phyloP scores from a whole-genome alignment of 2,329 filamentous ascomycete genomes.

The Rutstroemia sp. region DNA sequence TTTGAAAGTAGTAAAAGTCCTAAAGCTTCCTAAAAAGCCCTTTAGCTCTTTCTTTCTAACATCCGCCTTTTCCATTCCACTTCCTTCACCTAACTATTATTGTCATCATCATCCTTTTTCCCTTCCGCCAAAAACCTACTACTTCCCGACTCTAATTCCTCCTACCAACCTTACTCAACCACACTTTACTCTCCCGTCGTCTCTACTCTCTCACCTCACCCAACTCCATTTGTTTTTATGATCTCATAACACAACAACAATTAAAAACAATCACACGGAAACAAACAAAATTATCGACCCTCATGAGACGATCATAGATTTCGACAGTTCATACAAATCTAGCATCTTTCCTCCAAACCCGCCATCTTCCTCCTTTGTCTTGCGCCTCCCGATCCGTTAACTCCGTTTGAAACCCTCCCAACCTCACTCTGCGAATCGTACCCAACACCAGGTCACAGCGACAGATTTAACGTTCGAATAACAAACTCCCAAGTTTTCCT shows the following conservation, averaged over 20 bases:
- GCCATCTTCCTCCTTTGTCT: background rate
- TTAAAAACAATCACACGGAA: background rate
- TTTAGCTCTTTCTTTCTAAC: background rate
- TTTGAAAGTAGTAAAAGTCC: too few species aligned
- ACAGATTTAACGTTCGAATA: background rate
- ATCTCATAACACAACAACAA: constrained; percentile 2
- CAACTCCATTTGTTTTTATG: background rate
- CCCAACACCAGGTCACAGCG: background rate
- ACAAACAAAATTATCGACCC: background rate
- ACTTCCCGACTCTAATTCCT: background rate
- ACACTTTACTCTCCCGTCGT: too few species aligned
- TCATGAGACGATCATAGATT: constrained; percentile 9
- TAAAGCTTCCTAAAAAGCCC: too few species aligned
- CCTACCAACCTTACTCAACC: background rate
- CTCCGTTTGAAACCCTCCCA: background rate
- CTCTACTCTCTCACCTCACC: background rate
- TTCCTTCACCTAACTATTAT: too few species aligned
- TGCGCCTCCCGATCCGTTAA: background rate
- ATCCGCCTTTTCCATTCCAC: background rate
- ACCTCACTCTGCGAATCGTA: background rate
- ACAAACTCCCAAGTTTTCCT: background rate
- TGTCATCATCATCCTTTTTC: background rate
- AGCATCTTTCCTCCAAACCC: background rate
- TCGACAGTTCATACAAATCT: background rate
- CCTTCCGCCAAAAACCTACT: background rate